Evolutionary conservation across 371 early-diverging fungal species (phyloP).

Genomic region (Circinella minor): DNA sequence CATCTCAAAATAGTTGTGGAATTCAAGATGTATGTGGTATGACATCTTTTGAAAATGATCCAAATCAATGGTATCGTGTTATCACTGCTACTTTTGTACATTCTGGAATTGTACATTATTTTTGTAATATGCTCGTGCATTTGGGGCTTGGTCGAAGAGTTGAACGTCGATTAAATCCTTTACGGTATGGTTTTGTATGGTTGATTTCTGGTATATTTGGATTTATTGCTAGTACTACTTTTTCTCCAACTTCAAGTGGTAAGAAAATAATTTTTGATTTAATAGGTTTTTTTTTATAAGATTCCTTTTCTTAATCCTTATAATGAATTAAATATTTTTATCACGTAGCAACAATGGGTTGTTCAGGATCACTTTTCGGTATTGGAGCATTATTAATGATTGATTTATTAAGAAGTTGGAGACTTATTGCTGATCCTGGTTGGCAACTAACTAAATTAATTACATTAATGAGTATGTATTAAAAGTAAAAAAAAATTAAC

Average conservation of each 20-base stretch:
- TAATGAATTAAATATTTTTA: background rate
- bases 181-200: constrained; percentile 61
- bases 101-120: constrained; percentile 80
- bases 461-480: constrained; percentile 13
- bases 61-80: constrained; percentile 80
- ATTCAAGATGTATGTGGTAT: constrained; percentile 58
- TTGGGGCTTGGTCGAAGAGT: constrained; percentile 63
- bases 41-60: constrained; percentile 31
- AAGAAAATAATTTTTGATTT: background rate
- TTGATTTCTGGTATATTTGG: constrained; percentile 74
- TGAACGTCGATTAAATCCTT: constrained; percentile 72
- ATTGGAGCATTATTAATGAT: constrained; percentile 71
- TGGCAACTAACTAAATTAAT: constrained; percentile 65
- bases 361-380: constrained; percentile 78
- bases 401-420: constrained; percentile 80
- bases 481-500: background rate
- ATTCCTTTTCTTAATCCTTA: constrained; percentile 2
- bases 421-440: constrained; percentile 57
- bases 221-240: constrained; percentile 74
- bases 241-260: constrained; percentile 43
- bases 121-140: constrained; percentile 72
- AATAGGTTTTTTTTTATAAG: background rate
- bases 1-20: constrained; percentile 26
- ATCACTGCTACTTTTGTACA: constrained; percentile 79
- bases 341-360: constrained; percentile 67